Base-by-base conservation (phyloP, 306 rosid species). In the Sicyos edulis region DNA sequence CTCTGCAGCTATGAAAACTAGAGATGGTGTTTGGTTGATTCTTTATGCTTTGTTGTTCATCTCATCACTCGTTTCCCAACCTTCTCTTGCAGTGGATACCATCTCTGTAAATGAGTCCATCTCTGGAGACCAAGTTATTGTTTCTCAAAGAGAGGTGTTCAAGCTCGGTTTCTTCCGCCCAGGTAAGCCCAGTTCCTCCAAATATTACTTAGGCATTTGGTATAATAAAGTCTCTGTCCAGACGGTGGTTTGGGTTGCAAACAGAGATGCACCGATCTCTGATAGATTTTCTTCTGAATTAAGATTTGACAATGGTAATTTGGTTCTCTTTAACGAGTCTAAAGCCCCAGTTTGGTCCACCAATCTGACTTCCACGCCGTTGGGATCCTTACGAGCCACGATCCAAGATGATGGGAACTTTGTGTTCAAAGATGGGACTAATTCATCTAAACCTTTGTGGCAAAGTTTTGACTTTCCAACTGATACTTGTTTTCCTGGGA, bases 401-500 rank as follows among this genome's bases (percentile, higher is more conserved):
- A 74, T 82, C 44, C 67, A 5, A 26, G 78, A 78, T 16, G 53
- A 10, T 69, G 85, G 82, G n/a, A 82, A 82, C 59, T 74, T 82
- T 7, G 79, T 79, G 11, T 54, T 83, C 55, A 66, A 29, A 34
- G 42, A 53, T 57, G 75, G 14, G 14, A 60, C 78, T 4, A 47
- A 42, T 67, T 52, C 61, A 3, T 56, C 55, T 6, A 32, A 44
- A 76, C 72, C 71, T 12, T 61, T 80, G 8, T 83, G 86, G 84
- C 82, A 80, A 47, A 83, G 86, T 62, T 80, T 80, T 72, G 82
- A 82, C 60, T 68, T 71, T 60, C 85, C 80, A 8, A 56, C 82
- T 58, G 76, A 83, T 29, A 80, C 86, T 10, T 83, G 84, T 82
- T 74, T 10, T 17, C 76, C 80, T 2, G 80, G 76, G 12, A 47